Base-by-base conservation (phyloP, 169 alveolate genomes). In the Perkinsus olseni region DNA sequence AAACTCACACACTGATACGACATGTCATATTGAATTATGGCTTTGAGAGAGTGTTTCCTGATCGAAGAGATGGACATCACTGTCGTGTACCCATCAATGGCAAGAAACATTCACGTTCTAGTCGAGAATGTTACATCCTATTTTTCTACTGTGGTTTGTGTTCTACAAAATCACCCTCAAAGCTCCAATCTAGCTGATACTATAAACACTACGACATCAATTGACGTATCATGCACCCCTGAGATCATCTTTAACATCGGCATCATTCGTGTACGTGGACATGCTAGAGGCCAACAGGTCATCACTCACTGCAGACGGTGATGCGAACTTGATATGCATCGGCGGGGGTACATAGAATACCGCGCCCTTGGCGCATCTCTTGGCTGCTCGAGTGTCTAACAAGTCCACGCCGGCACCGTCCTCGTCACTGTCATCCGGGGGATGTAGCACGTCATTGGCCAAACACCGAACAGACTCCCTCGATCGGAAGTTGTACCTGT, bases 241-340 rank as follows among this genome's bases (percentile, higher is more conserved):
- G 82, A 62, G 31, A 62, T 62, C 82, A 13, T 62, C 31, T 24
- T 62, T 24, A 62, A 62, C 82, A 62, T 8, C 82, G 17, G 37
- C 34, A 62, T 62, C 82, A 21, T 28, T 28, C 34, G 31, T 62
- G 17, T 62, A 24, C 31, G 10, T 62, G 28, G 82, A 24, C 82
- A 62, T 62, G 82, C 82, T 62, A 62, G 82, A 24, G 28, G 82
- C 34, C 4, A 62, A 28, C 37, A 62, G 36, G 82, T 62, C 82
- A 62, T 62, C 13, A 62, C 82, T 62, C 82, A 24, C 82, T 24
- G 37, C 82, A 8, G 82, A 13, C 13, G 93, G 93, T 39, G 93
- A 91, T 39, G 93, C 93, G 93, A 91, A 91, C 28, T 91, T 91
- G 93, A 91, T 91, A 45, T 91, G 74, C 74, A 91, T 36, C 36